Evolutionary conservation across 441 rosid genomes (phyloP).

Genomic region (Adansonia grandidieri): DNA sequence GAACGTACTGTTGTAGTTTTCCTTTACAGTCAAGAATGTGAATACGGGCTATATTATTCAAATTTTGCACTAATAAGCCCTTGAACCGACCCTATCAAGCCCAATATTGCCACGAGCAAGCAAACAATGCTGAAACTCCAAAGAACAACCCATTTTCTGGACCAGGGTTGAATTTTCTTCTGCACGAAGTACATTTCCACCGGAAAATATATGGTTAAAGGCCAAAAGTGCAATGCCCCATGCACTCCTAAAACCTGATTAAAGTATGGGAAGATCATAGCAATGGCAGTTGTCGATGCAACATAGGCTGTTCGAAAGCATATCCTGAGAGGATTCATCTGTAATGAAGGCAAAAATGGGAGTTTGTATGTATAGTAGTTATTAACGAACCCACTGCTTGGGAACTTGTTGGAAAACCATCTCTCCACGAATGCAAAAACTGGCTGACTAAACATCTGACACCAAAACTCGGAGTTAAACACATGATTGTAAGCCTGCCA

Average conservation of each 20-base stretch:
- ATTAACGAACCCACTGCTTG: slow-evolving; percentile 49
- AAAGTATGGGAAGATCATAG: slow-evolving; percentile 75
- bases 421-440: slow-evolving; percentile 62
- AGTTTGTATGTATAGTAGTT: slow-evolving; percentile 40
- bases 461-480: not conserved
- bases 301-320: slow-evolving; percentile 63
- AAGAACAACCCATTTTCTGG: slow-evolving; percentile 65
- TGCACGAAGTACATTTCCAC: slow-evolving; percentile 82
- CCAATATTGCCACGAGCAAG: slow-evolving; percentile 45
- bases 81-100: slow-evolving; percentile 64
- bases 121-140: slow-evolving; percentile 64
- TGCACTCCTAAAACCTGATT: slow-evolving; percentile 71
- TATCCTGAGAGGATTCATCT: slow-evolving; percentile 50
- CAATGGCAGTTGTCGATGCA: slow-evolving; percentile 55
- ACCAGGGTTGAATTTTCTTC: slow-evolving; percentile 64
- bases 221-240: slow-evolving; percentile 86
- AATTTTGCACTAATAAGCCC: slow-evolving; percentile 58
- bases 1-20: not conserved
- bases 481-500: not conserved
- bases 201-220: slow-evolving; percentile 71
- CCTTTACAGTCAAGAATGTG: not conserved
- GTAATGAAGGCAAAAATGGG: slow-evolving; percentile 42
- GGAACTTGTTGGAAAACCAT: slow-evolving; percentile 46
- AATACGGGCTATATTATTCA: slow-evolving; percentile 8
- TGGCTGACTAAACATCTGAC: slow-evolving; percentile 69